A percentile compares a stretch with the other conserved stretches of the same genome.
phyloP scores from a whole-genome alignment of 352 stramenopile genomes.

The Elongisporangium undulatum region DNA sequence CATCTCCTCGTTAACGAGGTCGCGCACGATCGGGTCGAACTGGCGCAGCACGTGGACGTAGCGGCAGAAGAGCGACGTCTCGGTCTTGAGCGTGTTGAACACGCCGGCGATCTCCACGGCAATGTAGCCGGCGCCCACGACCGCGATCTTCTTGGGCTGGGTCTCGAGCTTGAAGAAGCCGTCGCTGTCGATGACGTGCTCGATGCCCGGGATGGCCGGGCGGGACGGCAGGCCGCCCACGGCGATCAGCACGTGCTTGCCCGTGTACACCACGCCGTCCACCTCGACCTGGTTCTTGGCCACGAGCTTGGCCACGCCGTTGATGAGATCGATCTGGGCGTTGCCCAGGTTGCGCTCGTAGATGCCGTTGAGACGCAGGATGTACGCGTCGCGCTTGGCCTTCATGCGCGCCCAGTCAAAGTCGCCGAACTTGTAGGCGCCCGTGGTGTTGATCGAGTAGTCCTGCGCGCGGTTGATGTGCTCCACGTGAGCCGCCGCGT shows the following conservation, averaged over 20 bases:
- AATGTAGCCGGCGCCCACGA: conserved; percentile 97
- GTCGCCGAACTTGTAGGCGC: conserved; percentile 50
- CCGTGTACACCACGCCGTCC: conserved; percentile 61
- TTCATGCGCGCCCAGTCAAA: conserved; percentile 94
- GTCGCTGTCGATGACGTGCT: conserved; percentile 95
- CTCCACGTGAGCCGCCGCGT: conserved; percentile 83
- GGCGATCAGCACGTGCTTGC: conserved; percentile 95
- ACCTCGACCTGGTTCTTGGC: conserved; percentile 81
- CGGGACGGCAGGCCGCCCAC: conserved; percentile 89
- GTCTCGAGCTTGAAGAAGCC: conserved; percentile 96
- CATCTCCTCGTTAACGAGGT: conserved; percentile 74
- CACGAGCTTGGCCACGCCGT: conserved; percentile 88
- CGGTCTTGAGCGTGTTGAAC: conserved; percentile 91
- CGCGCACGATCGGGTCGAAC: conserved; percentile 89
- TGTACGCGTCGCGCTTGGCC: conserved; percentile 92
- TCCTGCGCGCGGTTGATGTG: conserved; percentile 52
- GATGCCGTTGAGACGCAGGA: conserved; percentile 95
- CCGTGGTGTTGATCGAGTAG: conserved; percentile 62
- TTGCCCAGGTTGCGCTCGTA: conserved; percentile 93
- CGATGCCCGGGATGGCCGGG: conserved; percentile 80
- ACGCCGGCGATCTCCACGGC: conserved; percentile 95
- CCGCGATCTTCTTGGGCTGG: conserved; percentile 88
- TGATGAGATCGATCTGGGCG: conserved; percentile 84
- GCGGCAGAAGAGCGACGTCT: conserved; percentile 90
- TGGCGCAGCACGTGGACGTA: conserved; percentile 80